Base-by-base conservation (phyloP, 1,284 basidiomycete genomes). In the Sutorius eximius region DNA sequence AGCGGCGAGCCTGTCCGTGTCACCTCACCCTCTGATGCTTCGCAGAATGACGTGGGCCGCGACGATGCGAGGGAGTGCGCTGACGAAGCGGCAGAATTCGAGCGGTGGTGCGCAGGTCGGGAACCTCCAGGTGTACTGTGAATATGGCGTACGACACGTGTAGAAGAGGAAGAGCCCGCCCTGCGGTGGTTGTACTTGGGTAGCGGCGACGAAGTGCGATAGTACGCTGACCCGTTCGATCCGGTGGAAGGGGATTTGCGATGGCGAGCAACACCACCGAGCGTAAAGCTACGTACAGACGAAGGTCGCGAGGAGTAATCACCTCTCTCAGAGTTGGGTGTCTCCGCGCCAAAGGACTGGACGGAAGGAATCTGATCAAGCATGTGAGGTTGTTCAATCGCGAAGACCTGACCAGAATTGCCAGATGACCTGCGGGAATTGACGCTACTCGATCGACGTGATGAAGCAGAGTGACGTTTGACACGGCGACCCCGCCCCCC, bases 251-350 rank as follows among this genome's bases (percentile, higher is more conserved):
- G 87, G 1, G 85, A 86, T 71, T 89, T 90, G 20, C 82, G 77
- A 67, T 90, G 89, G 36, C 68, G 64, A 43, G 82, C 75, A 42
- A 56, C 34, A 30, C 65, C 66, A 27, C 78, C 76, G 70, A 80
- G 79, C 11, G 80, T 80, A 66, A 87, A 81, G 64, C 89, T 91
- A 20, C 78, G 82, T 16, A 89, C 78, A 1, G 89, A 91, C 1
- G 87, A 89, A 4, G 89, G 88, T 27, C 89, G 74, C 1, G 89
- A 91, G 5, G 83, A 77, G 63, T 80, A 77, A 22, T 88, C 87
- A n/a, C 85, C 88, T 48, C 78, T 75, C 61, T 92, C 89, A 24
- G 89, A 91, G 56, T 86, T 90, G 0, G 89, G 90, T 1, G 89
- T 92, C 56, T 84, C 86, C 57, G 77, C 83, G 5, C 86, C 87